Base-by-base conservation (phyloP, 1,284 basidiomycete species). In the Phaffia rhodozyma region DNA sequence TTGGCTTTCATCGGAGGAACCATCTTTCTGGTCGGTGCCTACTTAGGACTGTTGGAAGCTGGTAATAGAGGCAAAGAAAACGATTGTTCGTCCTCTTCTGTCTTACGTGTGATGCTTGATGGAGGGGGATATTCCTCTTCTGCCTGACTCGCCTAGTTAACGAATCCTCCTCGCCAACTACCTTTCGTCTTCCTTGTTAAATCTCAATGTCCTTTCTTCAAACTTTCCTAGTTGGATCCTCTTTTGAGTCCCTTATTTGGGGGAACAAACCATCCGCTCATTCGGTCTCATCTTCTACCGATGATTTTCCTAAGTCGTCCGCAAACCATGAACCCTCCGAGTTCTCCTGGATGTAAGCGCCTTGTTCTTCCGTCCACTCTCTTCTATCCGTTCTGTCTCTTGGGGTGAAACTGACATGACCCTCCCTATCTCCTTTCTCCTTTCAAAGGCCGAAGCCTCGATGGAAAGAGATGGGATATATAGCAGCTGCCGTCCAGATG, bases 401-500 rank as follows among this genome's bases (percentile, higher is more conserved):
- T 34, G 4, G 5, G 4, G 4, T 34, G 9, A 34, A 34, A 34
- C 32, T n/a, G n/a, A n/a, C n/a, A n/a, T n/a, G n/a, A n/a, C 29
- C 11, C 9, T 13, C 47, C 49, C 29, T n/a, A 29, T 5, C 57
- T 25, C 3, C 48, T 48, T 25, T 32, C 58, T 27, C 3, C 29
- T 47, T 20, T 23, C 56, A 20, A 47, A 61, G 60, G 1, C 64
- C 60, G 0, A 29, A 11, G 16, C 55, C 56, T 55, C 48, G 58
- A 9, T 82, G 78, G 73, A 80, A 77, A 61, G 81, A 84, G 68
- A 66, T 83, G 49, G 82, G 81, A 0, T 84, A 82, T 70, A 71
- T 81, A 2, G 81, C 80, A 0, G 79, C 78, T 0, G 75, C 80
- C 55, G 71, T 79, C 23, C 82, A 84, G 70, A 71, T 82, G 32